A percentile compares a stretch with the other conserved stretches of the same genome.
Evolutionary conservation across 225 moss, liverwort and hornwort species (phyloP).

Genomic region (Pleurozium schreberi): DNA sequence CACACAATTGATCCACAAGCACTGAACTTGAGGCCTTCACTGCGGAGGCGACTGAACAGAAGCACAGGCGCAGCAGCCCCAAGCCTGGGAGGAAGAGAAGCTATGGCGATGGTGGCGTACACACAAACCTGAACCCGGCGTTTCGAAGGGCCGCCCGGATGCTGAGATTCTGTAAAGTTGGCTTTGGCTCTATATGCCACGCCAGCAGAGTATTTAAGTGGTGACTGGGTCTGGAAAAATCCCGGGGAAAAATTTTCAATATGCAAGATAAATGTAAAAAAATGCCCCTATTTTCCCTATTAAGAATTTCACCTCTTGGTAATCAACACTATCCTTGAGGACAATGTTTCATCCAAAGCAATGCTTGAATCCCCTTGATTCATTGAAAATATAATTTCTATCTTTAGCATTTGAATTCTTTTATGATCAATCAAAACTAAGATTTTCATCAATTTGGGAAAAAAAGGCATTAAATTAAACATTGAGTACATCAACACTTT

Average conservation of each 20-base stretch:
- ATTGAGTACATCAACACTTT: neutral
- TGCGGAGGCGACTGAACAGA: neutral
- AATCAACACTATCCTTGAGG: neutral
- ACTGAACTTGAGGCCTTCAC: neutral
- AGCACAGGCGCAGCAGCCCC: neutral
- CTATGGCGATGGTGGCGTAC: conserved; percentile 12
- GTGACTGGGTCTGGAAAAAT: neutral
- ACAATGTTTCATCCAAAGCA: neutral
- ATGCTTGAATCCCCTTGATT: neutral
- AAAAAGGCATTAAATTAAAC: neutral
- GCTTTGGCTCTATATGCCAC: neutral
- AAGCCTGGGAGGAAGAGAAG: neutral
- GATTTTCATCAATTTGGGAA: too few species aligned
- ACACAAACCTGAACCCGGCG: conserved; percentile 6
- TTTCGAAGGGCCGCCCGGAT: neutral
- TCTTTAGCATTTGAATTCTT: neutral
- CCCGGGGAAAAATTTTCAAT: neutral
- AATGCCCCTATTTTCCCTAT: neutral
- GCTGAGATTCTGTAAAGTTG: neutral
- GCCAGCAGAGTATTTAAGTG: neutral
- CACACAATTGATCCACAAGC: neutral
- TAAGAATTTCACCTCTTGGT: neutral
- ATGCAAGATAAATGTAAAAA: neutral
- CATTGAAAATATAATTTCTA: too few species aligned
- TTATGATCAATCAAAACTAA: neutral